Evolutionary conservation across 2,329 filamentous ascomycete genomes (phyloP).

Genomic region (Xylariaceae sp.): DNA sequence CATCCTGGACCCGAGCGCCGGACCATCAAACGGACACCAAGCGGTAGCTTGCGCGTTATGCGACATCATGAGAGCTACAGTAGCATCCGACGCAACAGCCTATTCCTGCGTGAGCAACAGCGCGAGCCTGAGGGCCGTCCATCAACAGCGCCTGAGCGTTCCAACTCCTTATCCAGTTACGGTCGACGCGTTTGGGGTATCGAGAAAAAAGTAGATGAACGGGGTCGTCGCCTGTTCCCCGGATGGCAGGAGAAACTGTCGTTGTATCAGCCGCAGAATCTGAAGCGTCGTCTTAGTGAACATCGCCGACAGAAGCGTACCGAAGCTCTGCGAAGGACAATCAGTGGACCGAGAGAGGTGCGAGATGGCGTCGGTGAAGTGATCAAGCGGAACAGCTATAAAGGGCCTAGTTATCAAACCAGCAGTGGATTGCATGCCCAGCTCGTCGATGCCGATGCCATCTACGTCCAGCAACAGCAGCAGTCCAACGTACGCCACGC

Average conservation of each 20-base stretch:
- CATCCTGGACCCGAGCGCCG: constrained; percentile 44
- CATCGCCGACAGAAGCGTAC: constrained; percentile 54
- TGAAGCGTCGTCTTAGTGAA: constrained; percentile 54
- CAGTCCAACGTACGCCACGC: no score
- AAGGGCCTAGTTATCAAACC: constrained; percentile 28
- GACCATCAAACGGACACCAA: constrained; percentile 55
- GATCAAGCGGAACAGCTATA: constrained; percentile 41
- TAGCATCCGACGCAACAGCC: constrained; percentile 30
- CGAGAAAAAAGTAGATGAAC: constrained; percentile 28
- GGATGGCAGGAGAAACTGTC: constrained; percentile 42
- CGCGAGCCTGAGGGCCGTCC: constrained; percentile 27
- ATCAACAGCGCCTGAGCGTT: constrained; percentile 31
- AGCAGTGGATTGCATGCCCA: neutral
- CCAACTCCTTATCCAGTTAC: constrained; percentile 2
- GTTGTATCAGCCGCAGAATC: constrained; percentile 42
- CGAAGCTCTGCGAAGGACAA: constrained; percentile 54
- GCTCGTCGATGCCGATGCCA: neutral
- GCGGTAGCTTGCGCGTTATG: constrained; percentile 58
- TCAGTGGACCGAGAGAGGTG: constrained; percentile 55
- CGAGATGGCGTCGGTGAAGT: constrained; percentile 56
- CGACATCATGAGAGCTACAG: constrained; percentile 43
- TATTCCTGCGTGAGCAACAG: constrained; percentile 7
- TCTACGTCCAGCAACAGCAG: constrained; percentile 2
- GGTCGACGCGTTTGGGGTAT: constrained; percentile 23
- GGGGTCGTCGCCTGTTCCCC: constrained; percentile 29